phyloP scores from a whole-genome alignment of 2,329 filamentous ascomycete genomes.

The Colletotrichum tofieldiae region DNA sequence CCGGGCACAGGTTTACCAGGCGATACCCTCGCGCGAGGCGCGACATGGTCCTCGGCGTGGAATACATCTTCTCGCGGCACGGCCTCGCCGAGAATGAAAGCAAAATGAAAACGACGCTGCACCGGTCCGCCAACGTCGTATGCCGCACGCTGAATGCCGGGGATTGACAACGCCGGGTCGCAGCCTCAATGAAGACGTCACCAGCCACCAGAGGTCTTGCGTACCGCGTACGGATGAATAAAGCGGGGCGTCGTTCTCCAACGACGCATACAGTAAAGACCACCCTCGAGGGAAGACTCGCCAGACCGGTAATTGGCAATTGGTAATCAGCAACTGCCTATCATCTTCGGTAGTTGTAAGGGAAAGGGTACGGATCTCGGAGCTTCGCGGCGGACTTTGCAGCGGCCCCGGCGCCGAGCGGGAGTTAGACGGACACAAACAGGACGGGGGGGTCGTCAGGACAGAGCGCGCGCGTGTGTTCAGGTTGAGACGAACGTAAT shows the following conservation, averaged over 20 bases:
- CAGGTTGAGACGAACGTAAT: not conserved
- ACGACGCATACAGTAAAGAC: not conserved
- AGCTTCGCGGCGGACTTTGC: conserved; percentile 8
- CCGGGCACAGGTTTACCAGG: not conserved
- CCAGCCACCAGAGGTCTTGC: not conserved
- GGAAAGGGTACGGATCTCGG: not conserved
- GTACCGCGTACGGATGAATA: not conserved
- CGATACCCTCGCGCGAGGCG: conserved; percentile 15
- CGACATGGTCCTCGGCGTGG: conserved; percentile 12
- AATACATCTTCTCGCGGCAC: conserved; percentile 4
- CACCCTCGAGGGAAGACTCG: too few relatives aligned
- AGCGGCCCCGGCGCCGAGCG: not conserved
- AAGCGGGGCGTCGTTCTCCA: not conserved
- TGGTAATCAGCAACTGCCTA: not conserved
- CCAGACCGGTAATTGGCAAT: not conserved
- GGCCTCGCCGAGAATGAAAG: too few relatives aligned
- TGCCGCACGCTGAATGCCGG: not conserved
- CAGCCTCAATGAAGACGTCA: not conserved
- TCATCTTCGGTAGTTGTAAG: not conserved
- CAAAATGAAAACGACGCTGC: not conserved
- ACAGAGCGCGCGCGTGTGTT: too few relatives aligned
- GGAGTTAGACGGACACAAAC: not conserved
- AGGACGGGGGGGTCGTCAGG: not conserved
- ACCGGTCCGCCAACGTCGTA: not conserved
- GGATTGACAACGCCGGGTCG: not conserved